These are phyloP conservation scores for Hibiscus syriacus DNA, from an alignment of 345 rosid species.

Conservation along the genomic window DNA sequence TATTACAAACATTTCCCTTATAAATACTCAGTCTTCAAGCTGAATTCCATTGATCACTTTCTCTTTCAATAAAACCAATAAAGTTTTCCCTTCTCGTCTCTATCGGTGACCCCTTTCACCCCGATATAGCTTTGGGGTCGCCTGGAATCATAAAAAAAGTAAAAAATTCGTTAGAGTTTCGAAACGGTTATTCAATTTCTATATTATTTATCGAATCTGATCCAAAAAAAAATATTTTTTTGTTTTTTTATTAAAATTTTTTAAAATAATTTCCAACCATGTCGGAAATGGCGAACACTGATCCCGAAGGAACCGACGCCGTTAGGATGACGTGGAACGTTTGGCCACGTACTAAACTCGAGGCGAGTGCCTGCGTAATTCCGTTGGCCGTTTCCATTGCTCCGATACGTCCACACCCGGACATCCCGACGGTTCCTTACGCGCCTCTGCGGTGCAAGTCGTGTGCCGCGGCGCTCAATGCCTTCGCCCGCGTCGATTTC, in stretches of 20 bases:
- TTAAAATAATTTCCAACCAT: slow-evolving; percentile 14
- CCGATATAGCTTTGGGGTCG: slow-evolving; percentile 16
- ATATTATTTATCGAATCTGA: not conserved
- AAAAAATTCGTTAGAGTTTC: not conserved
- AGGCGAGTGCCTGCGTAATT: slow-evolving; percentile 92
- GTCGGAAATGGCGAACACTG: slow-evolving; percentile 83
- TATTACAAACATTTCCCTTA: not conserved
- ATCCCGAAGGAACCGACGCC: slow-evolving; percentile 90
- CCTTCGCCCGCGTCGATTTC: slow-evolving; percentile 76
- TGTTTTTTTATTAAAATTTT: not conserved
- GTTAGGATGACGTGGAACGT: slow-evolving; percentile 98
- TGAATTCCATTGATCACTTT: not conserved
- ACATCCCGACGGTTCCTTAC: slow-evolving; percentile 71
- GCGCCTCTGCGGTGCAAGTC: slow-evolving; percentile 75
- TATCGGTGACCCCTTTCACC: slow-evolving; percentile 25
- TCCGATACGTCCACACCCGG: slow-evolving; percentile 74
- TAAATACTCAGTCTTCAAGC: not conserved
- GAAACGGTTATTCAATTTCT: not conserved
- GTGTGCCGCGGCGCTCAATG: slow-evolving; percentile 59
- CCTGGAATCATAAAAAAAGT: not conserved
- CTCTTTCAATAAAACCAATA: not conserved
- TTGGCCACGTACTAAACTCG: slow-evolving; percentile 96
- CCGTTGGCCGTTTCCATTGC: slow-evolving; percentile 89
- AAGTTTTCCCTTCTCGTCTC: not conserved
- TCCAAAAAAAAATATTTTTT: not conserved